Evolutionary conservation across 257 asterid genomes (phyloP).

Genomic region (Forsythia suspensa): DNA sequence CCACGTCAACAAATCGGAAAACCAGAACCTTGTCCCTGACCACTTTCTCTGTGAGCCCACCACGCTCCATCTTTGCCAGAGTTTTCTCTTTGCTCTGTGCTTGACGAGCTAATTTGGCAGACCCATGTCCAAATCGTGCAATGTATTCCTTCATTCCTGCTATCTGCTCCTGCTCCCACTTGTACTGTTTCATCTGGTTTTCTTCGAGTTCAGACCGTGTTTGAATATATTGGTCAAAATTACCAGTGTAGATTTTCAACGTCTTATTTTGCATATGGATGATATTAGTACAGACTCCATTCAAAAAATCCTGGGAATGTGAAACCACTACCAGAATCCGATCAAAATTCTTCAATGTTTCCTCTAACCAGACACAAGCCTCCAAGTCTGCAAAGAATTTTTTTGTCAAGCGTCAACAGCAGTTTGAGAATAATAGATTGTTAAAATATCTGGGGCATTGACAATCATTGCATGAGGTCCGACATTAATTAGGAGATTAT

Average conservation of each 20-base stretch:
- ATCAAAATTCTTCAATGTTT: constrained; percentile 77
- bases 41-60: constrained; percentile 95
- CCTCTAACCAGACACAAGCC: constrained; percentile 99
- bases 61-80: constrained; percentile 95
- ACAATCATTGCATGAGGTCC: background rate
- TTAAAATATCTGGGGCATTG: background rate
- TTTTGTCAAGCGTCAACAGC: background rate
- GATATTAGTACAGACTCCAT: constrained; percentile 97
- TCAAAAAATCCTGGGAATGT: constrained; percentile 95
- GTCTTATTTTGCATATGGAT: constrained; percentile 93
- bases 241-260: constrained; percentile 80
- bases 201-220: constrained; percentile 95
- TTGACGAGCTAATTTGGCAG: constrained; percentile 99
- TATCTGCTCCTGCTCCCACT: constrained; percentile 99
- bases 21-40: constrained; percentile 65
- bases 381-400: constrained; percentile 63
- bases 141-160: constrained; percentile 93
- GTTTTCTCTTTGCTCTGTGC: constrained; percentile 99
- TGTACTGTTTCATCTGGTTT: constrained; percentile 97
- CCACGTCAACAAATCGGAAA: constrained; percentile 82
- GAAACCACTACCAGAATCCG: constrained; percentile 94
- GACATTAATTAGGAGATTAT: background rate
- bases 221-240: constrained; percentile 87
- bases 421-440: background rate
- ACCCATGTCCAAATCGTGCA: constrained; percentile 98